phyloP scores from a whole-genome alignment of 768 basidiomycete genomes.

The Chalciporus chontae region DNA sequence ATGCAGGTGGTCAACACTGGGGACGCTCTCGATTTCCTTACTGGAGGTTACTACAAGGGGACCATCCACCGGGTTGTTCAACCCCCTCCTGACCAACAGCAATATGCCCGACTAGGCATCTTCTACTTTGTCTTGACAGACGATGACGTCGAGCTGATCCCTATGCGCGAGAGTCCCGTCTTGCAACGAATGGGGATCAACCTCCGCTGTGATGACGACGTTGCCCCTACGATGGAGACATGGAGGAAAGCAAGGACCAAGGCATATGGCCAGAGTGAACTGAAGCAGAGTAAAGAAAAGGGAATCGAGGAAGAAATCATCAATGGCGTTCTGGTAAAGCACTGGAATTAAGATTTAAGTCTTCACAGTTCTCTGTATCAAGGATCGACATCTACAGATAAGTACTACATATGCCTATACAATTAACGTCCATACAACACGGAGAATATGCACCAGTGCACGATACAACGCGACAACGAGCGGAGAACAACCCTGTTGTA shows the following conservation, averaged over 20 bases:
- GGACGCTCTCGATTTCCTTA: constrained; percentile 57
- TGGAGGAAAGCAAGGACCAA: constrained; percentile 51
- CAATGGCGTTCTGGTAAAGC: constrained; percentile 52
- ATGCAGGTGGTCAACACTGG: constrained; percentile 56
- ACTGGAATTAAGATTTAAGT: constrained; percentile 41
- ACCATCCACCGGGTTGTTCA: constrained; percentile 62
- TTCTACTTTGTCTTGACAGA: constrained; percentile 58
- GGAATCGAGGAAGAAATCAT: constrained; percentile 54
- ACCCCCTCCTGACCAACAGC: constrained; percentile 53
- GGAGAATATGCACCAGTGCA: constrained; percentile 9
- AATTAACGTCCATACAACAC: constrained; percentile 3
- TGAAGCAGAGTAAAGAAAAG: constrained; percentile 39
- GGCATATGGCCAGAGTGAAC: constrained; percentile 47
- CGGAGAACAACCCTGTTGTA: background rate
- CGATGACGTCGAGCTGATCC: constrained; percentile 45
- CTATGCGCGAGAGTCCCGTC: constrained; percentile 45
- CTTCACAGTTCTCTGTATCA: background rate
- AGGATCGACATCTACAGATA: constrained; percentile 17
- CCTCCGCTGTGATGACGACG: constrained; percentile 33
- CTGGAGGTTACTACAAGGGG: constrained; percentile 56
- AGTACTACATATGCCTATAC: constrained; percentile 7
- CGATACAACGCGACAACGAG: constrained; percentile 3
- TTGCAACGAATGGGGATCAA: constrained; percentile 43
- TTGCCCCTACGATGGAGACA: constrained; percentile 48
- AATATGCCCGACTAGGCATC: constrained; percentile 47